Percentiles rank a stretch among this genome's conserved stretches.
Evolutionary conservation across 306 rosid genomes (phyloP).

Genomic region (Coriaria nepalensis): DNA sequence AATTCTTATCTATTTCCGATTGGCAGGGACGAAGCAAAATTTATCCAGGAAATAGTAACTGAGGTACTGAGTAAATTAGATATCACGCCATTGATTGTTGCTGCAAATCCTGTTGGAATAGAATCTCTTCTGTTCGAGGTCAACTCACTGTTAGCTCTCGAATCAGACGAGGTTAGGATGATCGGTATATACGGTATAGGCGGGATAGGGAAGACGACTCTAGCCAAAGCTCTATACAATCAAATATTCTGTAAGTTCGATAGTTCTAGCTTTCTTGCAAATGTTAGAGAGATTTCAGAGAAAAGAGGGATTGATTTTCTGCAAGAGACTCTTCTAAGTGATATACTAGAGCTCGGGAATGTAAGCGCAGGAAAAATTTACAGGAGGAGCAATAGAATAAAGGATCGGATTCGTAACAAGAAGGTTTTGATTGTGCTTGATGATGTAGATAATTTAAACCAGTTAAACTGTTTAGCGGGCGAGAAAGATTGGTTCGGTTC

Average conservation of each 20-base stretch:
- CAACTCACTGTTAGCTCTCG: conserved; percentile 13
- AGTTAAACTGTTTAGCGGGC: conserved; percentile 6
- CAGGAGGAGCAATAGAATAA: conserved; percentile 18
- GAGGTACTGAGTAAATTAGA: conserved; percentile 19
- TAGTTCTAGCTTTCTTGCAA: conserved; percentile 10
- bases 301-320: conserved; percentile 10
- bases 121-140: conserved; percentile 14
- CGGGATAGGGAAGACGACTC: conserved; percentile 20
- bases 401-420: conserved; percentile 12
- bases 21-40: conserved; percentile 22
- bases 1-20: background rate
- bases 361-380: conserved; percentile 14
- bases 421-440: conserved; percentile 17
- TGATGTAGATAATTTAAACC: conserved; percentile 21
- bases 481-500: conserved; percentile 16
- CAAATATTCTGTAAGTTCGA: conserved; percentile 8
- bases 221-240: conserved; percentile 22
- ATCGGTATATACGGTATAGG: conserved; percentile 1
- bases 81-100: conserved; percentile 14
- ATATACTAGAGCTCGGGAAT: conserved; percentile 19
- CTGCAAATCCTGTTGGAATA: conserved; percentile 15
- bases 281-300: too few species aligned
- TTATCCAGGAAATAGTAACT: conserved; percentile 20
- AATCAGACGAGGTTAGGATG: conserved; percentile 14
- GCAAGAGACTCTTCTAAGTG: conserved; percentile 19